Percentiles rank a stretch among this genome's conserved stretches.
Conservation (phyloP, 306 rosid species). For the Quercus variabilis region DNA sequence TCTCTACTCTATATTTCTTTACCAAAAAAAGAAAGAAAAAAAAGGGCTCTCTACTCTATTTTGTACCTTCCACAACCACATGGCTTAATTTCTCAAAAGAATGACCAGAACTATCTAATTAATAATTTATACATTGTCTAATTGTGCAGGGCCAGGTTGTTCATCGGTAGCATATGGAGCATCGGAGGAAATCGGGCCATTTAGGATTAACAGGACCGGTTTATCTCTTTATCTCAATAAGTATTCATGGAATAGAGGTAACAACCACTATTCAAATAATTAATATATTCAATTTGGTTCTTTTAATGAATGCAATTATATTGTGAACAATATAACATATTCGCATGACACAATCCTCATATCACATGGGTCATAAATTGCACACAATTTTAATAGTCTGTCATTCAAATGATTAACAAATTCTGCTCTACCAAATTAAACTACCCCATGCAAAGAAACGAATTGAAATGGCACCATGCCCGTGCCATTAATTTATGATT, state of each 20-base stretch:
- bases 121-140: not conserved
- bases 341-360: not conserved
- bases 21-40: too few relatives aligned
- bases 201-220: constrained; percentile 56
- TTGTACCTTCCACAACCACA: not conserved
- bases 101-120: not conserved
- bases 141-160: constrained; percentile 77
- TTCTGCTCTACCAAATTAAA: not conserved
- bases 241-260: constrained; percentile 79
- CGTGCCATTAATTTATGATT: not conserved
- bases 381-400: not conserved
- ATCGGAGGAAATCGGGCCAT: constrained; percentile 93
- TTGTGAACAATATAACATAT: not conserved
- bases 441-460: too few relatives aligned
- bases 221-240: constrained; percentile 63
- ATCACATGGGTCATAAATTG: not conserved
- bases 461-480: not conserved
- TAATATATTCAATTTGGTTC: not conserved
- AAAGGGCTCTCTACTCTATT: too few relatives aligned
- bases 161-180: constrained; percentile 91
- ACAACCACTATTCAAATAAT: not conserved
- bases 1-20: too few relatives aligned
- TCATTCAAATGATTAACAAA: not conserved
- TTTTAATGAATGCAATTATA: not conserved
- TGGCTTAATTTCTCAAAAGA: not conserved